Conservation (phyloP, 1,139 yeast genomes). For the Suhomyces choctaworum region DNA sequence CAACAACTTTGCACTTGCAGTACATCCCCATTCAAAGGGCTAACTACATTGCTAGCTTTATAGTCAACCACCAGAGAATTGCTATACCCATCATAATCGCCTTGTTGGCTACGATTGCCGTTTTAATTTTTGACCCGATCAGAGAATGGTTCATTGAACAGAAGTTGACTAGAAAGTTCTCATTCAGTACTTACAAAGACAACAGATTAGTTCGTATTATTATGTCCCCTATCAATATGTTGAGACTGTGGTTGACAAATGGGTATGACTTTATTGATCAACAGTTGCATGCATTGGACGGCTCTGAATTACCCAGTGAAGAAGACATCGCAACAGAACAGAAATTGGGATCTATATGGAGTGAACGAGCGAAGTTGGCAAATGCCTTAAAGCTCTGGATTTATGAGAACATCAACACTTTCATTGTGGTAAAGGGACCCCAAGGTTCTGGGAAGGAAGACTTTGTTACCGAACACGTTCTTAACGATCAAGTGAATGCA, state of each 20-base stretch:
- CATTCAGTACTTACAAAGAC: slow-evolving; percentile 34
- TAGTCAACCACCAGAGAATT: slow-evolving; percentile 78
- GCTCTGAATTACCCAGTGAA: slow-evolving; percentile 2
- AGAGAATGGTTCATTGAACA: slow-evolving; percentile 77
- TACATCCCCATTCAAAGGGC: slow-evolving; percentile 59
- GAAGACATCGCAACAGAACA: slow-evolving; percentile 20
- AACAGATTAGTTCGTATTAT: slow-evolving; percentile 31
- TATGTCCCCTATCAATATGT: slow-evolving; percentile 27
- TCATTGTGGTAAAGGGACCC: slow-evolving; percentile 88
- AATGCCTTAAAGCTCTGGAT: slow-evolving; percentile 76
- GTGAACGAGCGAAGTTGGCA: slow-evolving; percentile 66
- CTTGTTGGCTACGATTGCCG: slow-evolving; percentile 69
- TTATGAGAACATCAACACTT: slow-evolving; percentile 63
- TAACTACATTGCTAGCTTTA: slow-evolving; percentile 53
- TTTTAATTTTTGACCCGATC: slow-evolving; percentile 87
- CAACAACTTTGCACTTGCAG: slow-evolving; percentile 69
- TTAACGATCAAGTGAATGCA: slow-evolving; percentile 43
- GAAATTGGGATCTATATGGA: slow-evolving; percentile 53
- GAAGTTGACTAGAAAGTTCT: slow-evolving; percentile 59
- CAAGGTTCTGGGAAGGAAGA: slow-evolving; percentile 91
- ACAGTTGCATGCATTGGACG: slow-evolving; percentile 9
- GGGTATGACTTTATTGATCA: slow-evolving; percentile 29
- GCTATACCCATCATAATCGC: slow-evolving; percentile 60
- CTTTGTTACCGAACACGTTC: slow-evolving; percentile 69
- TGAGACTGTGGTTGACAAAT: slow-evolving; percentile 29